phyloP scores from a whole-genome alignment of 768 basidiomycete species.

The Antrodiella citrinella region DNA sequence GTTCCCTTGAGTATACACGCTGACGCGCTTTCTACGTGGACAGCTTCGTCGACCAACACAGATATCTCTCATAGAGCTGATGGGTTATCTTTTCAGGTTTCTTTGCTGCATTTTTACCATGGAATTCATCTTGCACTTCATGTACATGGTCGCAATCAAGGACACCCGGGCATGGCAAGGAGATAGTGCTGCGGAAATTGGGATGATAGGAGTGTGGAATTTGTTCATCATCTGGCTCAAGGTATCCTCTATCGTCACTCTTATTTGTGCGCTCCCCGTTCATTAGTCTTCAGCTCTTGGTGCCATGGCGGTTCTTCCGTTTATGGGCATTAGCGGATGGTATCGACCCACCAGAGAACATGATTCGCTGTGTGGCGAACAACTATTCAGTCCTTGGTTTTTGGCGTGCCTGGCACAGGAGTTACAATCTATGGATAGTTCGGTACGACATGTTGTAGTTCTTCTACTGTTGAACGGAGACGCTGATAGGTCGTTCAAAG shows the following conservation, averaged over 20 bases:
- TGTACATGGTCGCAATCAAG: conserved; percentile 97
- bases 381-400: conserved; percentile 92
- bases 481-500: no score
- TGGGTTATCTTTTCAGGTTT: conserved; percentile 67
- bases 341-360: conserved; percentile 94
- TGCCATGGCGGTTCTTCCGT: conserved; percentile 96
- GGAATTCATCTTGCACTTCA: conserved; percentile 88
- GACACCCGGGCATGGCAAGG: conserved; percentile 78
- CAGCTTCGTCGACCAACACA: conserved; percentile 55
- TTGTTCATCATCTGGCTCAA: conserved; percentile 95
- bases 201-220: conserved; percentile 97
- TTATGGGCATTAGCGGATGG: conserved; percentile 86
- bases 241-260: conserved; percentile 38
- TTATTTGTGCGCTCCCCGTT: no score
- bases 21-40: no score
- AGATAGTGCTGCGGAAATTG: conserved; percentile 69
- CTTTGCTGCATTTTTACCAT: conserved; percentile 66
- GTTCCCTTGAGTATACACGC: background rate
- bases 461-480: no score
- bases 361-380: conserved; percentile 97
- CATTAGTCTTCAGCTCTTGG: conserved; percentile 64
- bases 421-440: conserved; percentile 93
- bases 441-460: conserved; percentile 53
- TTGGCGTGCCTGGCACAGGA: conserved; percentile 96
- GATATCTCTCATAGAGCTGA: conserved; percentile 31